Conservation (phyloP, 441 rosid species). For the Theobroma grandiflorum region DNA sequence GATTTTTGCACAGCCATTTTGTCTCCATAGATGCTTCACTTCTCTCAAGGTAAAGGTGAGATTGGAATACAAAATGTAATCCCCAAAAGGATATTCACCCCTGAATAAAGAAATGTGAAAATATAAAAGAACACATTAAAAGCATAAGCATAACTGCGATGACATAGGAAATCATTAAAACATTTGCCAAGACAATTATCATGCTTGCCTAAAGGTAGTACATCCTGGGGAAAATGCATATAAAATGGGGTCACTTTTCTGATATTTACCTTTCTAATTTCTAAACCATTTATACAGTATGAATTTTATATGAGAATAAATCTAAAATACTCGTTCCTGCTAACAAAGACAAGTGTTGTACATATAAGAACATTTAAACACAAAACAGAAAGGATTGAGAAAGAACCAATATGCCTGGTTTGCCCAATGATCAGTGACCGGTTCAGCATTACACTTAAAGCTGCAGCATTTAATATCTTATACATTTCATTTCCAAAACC, state of each 20-base stretch:
- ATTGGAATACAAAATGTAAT: slow-evolving; percentile 80
- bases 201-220: background rate
- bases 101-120: slow-evolving; percentile 48
- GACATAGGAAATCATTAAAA: background rate
- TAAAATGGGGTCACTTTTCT: background rate
- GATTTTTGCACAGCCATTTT: slow-evolving; percentile 67
- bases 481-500: slow-evolving; percentile 99
- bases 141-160: background rate
- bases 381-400: slow-evolving; percentile 75
- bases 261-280: background rate
- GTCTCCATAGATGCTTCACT: slow-evolving; percentile 91
- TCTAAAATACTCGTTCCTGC: background rate
- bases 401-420: slow-evolving; percentile 99
- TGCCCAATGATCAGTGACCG: slow-evolving; percentile 97
- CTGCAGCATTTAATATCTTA: slow-evolving; percentile 88
- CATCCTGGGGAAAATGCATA: background rate
- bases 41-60: slow-evolving; percentile 74
- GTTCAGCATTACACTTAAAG: slow-evolving; percentile 85
- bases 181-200: background rate
- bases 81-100: slow-evolving; percentile 91
- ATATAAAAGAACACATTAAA: slow-evolving; percentile 16
- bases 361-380: slow-evolving; percentile 11
- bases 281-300: background rate
- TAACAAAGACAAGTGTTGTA: background rate
- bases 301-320: background rate